Evolutionary conservation across 2,329 filamentous ascomycete species (phyloP).

Genomic region (Grosmannia clavigera): DNA sequence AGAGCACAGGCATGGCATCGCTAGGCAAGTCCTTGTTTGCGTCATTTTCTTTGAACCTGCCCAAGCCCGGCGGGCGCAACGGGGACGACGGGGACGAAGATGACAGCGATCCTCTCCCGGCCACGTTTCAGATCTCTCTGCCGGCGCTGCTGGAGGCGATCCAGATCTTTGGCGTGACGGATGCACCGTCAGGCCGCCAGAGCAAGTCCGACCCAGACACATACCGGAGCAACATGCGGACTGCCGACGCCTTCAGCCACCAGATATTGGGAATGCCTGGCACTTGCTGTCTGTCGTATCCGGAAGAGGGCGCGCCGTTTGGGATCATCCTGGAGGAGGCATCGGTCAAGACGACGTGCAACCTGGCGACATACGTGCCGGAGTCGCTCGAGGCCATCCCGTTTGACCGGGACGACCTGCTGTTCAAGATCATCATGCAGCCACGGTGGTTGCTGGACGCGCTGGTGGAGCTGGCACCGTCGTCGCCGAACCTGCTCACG

Average conservation of each 20-base stretch:
- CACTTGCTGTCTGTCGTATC: conserved; percentile 74
- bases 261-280: conserved; percentile 74
- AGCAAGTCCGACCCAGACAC: conserved; percentile 46
- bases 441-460: conserved; percentile 60
- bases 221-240: conserved; percentile 33
- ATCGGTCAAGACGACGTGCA: conserved; percentile 78
- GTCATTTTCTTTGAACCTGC: conserved; percentile 59
- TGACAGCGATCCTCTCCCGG: conserved; percentile 30
- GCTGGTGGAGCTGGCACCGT: conserved; percentile 54
- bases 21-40: conserved; percentile 84
- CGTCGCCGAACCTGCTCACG: conserved; percentile 60
- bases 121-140: conserved; percentile 74
- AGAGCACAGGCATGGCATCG: conserved; percentile 54
- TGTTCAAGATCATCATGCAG: conserved; percentile 92
- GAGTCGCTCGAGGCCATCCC: conserved; percentile 71
- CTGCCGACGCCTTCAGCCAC: conserved; percentile 64
- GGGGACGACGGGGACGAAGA: conserved; percentile 26
- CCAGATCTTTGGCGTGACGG: conserved; percentile 86
- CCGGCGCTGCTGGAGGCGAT: conserved; percentile 82
- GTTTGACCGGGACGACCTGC: conserved; percentile 65
- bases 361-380: conserved; percentile 77
- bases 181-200: conserved; percentile 41
- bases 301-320: conserved; percentile 61
- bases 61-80: conserved; percentile 14
- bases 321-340: conserved; percentile 78